Percentiles rank a stretch among this genome's conserved stretches.
phyloP scores from a whole-genome alignment of 345 rosid genomes.

The Eucalyptus shirleyi region DNA sequence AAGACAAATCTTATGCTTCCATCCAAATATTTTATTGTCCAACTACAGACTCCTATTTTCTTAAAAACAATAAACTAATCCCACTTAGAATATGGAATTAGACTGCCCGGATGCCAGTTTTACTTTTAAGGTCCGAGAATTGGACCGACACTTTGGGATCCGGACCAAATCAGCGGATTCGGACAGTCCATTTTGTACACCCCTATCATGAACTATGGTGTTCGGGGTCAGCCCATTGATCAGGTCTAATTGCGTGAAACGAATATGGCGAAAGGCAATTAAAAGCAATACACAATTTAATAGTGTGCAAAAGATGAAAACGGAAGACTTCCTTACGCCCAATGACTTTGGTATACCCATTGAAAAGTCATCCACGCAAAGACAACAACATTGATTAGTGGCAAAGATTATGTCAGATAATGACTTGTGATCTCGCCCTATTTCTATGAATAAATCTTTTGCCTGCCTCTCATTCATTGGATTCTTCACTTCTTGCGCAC shows the following conservation, averaged over 20 bases:
- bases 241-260: background rate
- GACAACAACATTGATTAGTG: background rate
- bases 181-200: no score
- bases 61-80: no score
- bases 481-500: background rate
- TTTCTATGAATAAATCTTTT: background rate
- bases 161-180: no score
- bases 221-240: background rate
- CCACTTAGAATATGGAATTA: no score
- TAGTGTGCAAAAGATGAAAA: background rate
- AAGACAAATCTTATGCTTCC: no score
- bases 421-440: background rate
- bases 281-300: background rate
- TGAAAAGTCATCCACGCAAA: background rate
- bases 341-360: background rate
- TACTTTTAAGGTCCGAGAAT: no score
- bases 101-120: no score
- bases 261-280: background rate
- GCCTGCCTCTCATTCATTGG: background rate
- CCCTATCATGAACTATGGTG: background rate
- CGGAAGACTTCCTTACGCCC: background rate
- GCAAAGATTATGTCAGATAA: background rate
- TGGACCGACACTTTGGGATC: no score
- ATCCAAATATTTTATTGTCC: no score
- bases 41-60: no score